These are phyloP conservation scores for Bathelium albidoporum DNA, from an alignment of 495 filamentous ascomycete species.

Conservation along the genomic window DNA sequence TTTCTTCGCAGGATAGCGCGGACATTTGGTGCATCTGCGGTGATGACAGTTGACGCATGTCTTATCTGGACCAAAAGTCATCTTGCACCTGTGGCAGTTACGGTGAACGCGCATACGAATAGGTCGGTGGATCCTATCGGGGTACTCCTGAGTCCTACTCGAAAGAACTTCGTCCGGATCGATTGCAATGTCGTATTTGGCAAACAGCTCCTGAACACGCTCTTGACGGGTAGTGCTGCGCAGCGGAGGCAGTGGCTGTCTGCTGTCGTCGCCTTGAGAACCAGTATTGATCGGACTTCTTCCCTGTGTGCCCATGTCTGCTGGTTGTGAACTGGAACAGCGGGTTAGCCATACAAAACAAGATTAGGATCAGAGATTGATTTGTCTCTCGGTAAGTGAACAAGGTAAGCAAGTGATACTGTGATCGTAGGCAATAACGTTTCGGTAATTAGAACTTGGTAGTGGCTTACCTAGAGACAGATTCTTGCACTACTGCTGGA, in stretches of 20 bases:
- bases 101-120: conserved; percentile 88
- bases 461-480: neutral
- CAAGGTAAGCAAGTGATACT: neutral
- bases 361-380: neutral
- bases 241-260: conserved; percentile 7
- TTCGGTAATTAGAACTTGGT: too few relatives aligned
- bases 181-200: conserved; percentile 69
- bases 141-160: conserved; percentile 42
- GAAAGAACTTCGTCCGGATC: conserved; percentile 24
- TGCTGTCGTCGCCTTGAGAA: conserved; percentile 6
- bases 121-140: conserved; percentile 67
- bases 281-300: neutral
- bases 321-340: neutral
- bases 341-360: neutral
- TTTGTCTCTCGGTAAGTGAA: conserved; percentile 5
- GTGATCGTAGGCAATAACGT: too few relatives aligned
- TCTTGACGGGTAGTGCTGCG: conserved; percentile 50
- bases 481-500: neutral
- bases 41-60: conserved; percentile 65
- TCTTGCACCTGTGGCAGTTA: conserved; percentile 67
- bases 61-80: conserved; percentile 59
- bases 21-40: conserved; percentile 66
- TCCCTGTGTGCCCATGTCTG: neutral
- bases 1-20: conserved; percentile 53
- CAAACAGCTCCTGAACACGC: conserved; percentile 58